These are phyloP conservation scores for Rosa chinensis DNA, from an alignment of 306 rosid species.

Conservation along the genomic window DNA sequence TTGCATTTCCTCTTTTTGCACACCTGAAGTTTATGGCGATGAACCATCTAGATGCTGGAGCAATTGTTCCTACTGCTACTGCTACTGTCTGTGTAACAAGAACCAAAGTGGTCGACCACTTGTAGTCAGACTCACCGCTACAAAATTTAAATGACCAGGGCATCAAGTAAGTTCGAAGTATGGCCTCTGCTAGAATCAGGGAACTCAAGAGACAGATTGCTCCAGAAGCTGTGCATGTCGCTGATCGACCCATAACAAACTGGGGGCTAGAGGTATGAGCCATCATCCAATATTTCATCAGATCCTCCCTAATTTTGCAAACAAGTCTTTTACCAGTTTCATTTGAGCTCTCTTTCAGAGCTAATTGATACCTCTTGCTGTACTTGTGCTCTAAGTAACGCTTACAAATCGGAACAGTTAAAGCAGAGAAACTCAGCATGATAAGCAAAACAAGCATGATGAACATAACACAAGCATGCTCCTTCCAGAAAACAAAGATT, in stretches of 20 bases:
- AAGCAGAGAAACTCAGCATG: constrained; percentile 52
- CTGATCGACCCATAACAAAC: constrained; percentile 88
- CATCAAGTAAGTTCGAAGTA: constrained; percentile 59
- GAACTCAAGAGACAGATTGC: constrained; percentile 72
- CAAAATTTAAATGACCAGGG: constrained; percentile 61
- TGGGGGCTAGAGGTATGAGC: constrained; percentile 81
- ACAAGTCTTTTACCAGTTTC: constrained; percentile 9
- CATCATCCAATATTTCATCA: constrained; percentile 83
- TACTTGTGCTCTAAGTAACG: constrained; percentile 50
- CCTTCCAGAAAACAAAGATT: constrained; percentile 66
- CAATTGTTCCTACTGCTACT: constrained; percentile 69
- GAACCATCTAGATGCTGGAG: constrained; percentile 84
- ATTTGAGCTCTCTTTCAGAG: constrained; percentile 33
- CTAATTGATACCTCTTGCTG: constrained; percentile 36
- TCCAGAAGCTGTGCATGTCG: constrained; percentile 79
- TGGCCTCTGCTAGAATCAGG: constrained; percentile 50
- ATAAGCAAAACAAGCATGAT: constrained; percentile 69
- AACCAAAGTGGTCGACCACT: constrained; percentile 65
- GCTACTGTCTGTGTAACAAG: constrained; percentile 64
- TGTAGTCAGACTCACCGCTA: constrained; percentile 65
- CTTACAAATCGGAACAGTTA: constrained; percentile 58
- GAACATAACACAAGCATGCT: constrained; percentile 53
- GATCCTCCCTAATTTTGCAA: constrained; percentile 31
- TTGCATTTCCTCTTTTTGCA: constrained; percentile 33
- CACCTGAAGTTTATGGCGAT: constrained; percentile 56